Conservation (phyloP, 345 rosid species). For the Laguncularia racemosa region DNA sequence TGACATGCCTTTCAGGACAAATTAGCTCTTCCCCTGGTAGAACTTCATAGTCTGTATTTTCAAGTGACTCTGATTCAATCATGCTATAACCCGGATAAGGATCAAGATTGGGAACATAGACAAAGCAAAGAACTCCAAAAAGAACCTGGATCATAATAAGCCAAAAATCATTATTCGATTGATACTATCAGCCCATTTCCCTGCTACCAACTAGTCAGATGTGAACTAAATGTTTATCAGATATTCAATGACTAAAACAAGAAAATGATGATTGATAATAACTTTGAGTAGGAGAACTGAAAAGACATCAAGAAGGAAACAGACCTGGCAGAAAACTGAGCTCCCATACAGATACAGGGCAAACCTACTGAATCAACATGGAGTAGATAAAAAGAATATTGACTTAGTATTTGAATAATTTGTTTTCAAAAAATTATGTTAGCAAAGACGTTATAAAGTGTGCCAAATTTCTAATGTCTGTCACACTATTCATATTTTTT, state of each 20-base stretch:
- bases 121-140: conserved; percentile 65
- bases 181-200: too few species aligned
- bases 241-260: too few species aligned
- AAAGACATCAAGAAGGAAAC: conserved; percentile 11
- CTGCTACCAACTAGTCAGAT: too few species aligned
- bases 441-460: too few species aligned
- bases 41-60: conserved; percentile 60
- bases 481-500: too few species aligned
- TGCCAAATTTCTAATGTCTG: too few species aligned
- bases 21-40: conserved; percentile 65
- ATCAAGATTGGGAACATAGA: conserved; percentile 63
- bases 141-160: conserved; percentile 41
- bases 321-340: conserved; percentile 67
- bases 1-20: conserved; percentile 75
- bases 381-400: too few species aligned
- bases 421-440: too few species aligned
- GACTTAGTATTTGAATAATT: too few species aligned
- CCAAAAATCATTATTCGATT: neutral
- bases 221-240: too few species aligned
- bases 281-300: neutral
- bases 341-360: conserved; percentile 50
- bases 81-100: conserved; percentile 60
- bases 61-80: conserved; percentile 33
- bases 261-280: neutral
- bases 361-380: conserved; percentile 31